phyloP scores from a whole-genome alignment of 1,139 yeast genomes.

The Wickerhamomyces sp. region DNA sequence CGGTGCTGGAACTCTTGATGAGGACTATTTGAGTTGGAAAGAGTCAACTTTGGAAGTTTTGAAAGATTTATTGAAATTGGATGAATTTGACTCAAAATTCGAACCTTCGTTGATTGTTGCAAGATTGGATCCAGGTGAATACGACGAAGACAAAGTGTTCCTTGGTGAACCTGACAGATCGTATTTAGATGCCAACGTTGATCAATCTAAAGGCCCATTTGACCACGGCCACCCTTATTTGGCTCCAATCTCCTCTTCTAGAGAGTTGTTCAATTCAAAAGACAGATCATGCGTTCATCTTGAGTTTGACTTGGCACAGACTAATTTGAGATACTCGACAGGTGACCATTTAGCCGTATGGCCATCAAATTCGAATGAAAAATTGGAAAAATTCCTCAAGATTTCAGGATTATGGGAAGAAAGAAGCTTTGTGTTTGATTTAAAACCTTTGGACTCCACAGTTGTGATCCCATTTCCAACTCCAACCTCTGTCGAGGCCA shows the following conservation, averaged over 20 bases:
- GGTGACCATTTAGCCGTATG: slow-evolving; percentile 96
- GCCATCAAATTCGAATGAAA: slow-evolving; percentile 84
- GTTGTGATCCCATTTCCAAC: slow-evolving; percentile 76
- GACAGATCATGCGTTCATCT: slow-evolving; percentile 81
- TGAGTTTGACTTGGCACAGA: slow-evolving; percentile 74
- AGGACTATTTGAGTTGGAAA: slow-evolving; percentile 92
- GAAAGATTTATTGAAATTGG: slow-evolving; percentile 59
- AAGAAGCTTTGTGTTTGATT: slow-evolving; percentile 51
- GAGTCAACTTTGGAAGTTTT: slow-evolving; percentile 65
- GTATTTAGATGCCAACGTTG: slow-evolving; percentile 42
- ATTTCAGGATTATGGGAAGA: slow-evolving; percentile 58
- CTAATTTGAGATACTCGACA: slow-evolving; percentile 80
- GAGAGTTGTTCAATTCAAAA: slow-evolving; percentile 64
- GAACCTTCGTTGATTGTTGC: slow-evolving; percentile 63
- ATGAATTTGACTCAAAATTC: slow-evolving; percentile 72
- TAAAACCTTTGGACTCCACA: slow-evolving; percentile 73
- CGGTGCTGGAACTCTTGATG: slow-evolving; percentile 92
- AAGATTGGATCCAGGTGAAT: slow-evolving; percentile 28
- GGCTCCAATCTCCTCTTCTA: slow-evolving; percentile 57
- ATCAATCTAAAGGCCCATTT: slow-evolving; percentile 67
- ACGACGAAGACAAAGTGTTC: slow-evolving; percentile 45
- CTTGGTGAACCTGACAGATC: slow-evolving; percentile 80
- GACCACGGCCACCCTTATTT: slow-evolving; percentile 80
- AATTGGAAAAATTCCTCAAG: slow-evolving; percentile 56
- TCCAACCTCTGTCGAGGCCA: slow-evolving; percentile 87